Conservation (phyloP, 1,284 basidiomycete genomes). For the Pterula multifida region DNA sequence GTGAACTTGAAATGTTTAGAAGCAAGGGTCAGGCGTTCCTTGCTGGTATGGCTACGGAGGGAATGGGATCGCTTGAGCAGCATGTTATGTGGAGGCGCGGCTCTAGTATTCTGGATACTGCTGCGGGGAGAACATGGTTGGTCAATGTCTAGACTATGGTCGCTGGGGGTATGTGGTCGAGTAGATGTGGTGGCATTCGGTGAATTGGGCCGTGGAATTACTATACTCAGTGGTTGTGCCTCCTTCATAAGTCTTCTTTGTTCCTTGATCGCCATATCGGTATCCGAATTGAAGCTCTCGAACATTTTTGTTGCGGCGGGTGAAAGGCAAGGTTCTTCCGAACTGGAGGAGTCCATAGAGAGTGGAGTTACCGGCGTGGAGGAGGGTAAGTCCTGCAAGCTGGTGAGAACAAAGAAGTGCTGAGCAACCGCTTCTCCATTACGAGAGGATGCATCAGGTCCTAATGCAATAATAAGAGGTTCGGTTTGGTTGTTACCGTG, state of each 20-base stretch:
- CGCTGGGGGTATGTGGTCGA: neutral
- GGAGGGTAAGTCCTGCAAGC: neutral
- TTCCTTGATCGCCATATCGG: constrained; percentile 22
- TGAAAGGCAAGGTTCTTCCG: neutral
- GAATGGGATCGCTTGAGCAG: neutral
- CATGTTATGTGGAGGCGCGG: neutral
- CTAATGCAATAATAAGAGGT: neutral
- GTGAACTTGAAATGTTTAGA: neutral
- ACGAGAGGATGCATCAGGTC: neutral
- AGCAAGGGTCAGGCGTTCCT: neutral
- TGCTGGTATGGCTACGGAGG: neutral
- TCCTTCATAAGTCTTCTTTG: constrained; percentile 29
- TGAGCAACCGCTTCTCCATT: neutral
- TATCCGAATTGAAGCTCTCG: constrained; percentile 6
- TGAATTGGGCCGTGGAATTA: constrained; percentile 18
- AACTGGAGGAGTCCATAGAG: neutral
- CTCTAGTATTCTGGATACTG: neutral
- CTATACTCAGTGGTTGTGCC: constrained; percentile 28
- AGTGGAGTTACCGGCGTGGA: neutral
- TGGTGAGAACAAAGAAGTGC: neutral
- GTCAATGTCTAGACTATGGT: neutral
- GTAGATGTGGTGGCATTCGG: neutral
- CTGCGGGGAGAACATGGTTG: neutral
- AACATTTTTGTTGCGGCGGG: neutral
- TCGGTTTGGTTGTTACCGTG: neutral